Evolutionary conservation across 768 basidiomycete genomes (phyloP).

Genomic region (Crepidotus variabilis): DNA sequence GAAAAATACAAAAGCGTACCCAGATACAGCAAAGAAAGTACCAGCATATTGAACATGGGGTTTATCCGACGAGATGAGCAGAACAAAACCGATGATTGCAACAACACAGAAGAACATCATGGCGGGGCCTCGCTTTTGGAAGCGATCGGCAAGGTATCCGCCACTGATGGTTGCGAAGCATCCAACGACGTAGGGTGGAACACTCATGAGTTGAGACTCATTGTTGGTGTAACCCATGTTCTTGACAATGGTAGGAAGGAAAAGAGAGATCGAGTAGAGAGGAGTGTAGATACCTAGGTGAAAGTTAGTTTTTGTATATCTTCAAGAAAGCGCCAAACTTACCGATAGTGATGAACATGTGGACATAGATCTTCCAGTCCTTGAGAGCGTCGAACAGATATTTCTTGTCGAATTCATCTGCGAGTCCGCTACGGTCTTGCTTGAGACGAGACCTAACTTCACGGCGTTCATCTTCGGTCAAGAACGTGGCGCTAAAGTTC

Average conservation of each 20-base stretch:
- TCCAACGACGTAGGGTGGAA: conserved; percentile 27
- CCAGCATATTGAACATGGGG: conserved; percentile 26
- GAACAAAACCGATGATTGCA: conserved; percentile 22
- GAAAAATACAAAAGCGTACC: conserved; percentile 16
- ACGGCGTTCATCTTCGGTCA: conserved; percentile 23
- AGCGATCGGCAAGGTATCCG: conserved; percentile 21
- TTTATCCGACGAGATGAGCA: conserved; percentile 23
- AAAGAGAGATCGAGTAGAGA: conserved; percentile 28
- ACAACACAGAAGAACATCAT: conserved; percentile 26
- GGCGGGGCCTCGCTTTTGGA: conserved; percentile 20
- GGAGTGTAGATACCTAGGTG: conserved; percentile 24
- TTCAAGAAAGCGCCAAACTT: not conserved
- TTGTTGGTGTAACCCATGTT: conserved; percentile 26
- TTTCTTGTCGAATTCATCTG: conserved; percentile 24
- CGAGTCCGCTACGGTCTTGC: conserved; percentile 22
- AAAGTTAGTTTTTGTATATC: not conserved
- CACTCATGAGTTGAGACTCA: conserved; percentile 27
- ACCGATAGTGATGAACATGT: conserved; percentile 30
- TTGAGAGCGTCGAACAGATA: conserved; percentile 23
- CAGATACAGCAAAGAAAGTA: conserved; percentile 27
- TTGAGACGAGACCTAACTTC: conserved; percentile 25
- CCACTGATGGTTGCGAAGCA: conserved; percentile 23
- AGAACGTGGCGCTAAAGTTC: conserved; percentile 21
- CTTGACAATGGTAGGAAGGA: conserved; percentile 27
- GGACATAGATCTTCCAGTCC: conserved; percentile 32